Conservation (phyloP, 202 grass and related monocot species). For the Brachypodium distachyon region DNA sequence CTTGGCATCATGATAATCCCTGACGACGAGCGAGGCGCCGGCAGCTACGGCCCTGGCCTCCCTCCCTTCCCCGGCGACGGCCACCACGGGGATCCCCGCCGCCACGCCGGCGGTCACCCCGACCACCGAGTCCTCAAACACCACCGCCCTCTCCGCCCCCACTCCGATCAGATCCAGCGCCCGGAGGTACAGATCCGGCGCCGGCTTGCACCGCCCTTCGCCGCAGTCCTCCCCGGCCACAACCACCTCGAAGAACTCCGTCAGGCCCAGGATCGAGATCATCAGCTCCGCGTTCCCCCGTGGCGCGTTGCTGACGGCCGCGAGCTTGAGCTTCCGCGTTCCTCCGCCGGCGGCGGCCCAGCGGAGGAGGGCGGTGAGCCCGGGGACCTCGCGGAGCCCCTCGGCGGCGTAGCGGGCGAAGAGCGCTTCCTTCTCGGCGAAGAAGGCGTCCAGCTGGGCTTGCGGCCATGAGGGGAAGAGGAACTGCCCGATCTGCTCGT, state of each 20-base stretch:
- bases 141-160: conserved; percentile 31
- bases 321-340: conserved; percentile 39
- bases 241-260: conserved; percentile 62
- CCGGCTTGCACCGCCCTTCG: conserved; percentile 36
- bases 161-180: conserved; percentile 43
- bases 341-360: too few species aligned
- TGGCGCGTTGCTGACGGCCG: conserved; percentile 77
- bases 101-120: conserved; percentile 44
- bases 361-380: conserved; percentile 36
- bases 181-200: conserved; percentile 60
- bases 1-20: conserved; percentile 42
- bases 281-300: conserved; percentile 73
- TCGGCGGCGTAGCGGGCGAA: conserved; percentile 58
- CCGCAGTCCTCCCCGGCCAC: conserved; percentile 59
- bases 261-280: conserved; percentile 61
- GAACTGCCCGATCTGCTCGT: conserved; percentile 48
- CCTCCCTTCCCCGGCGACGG: conserved; percentile 23
- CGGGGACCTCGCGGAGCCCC: conserved; percentile 55
- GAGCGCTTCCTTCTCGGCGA: conserved; percentile 64
- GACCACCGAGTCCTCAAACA: conserved; percentile 62
- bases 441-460: conserved; percentile 37
- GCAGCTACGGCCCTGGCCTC: conserved; percentile 22
- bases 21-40: conserved; percentile 45
- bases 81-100: conserved; percentile 51
- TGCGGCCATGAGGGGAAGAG: conserved; percentile 73